phyloP scores from a whole-genome alignment of 176 grass and related monocot species.

The Phragmites australis region DNA sequence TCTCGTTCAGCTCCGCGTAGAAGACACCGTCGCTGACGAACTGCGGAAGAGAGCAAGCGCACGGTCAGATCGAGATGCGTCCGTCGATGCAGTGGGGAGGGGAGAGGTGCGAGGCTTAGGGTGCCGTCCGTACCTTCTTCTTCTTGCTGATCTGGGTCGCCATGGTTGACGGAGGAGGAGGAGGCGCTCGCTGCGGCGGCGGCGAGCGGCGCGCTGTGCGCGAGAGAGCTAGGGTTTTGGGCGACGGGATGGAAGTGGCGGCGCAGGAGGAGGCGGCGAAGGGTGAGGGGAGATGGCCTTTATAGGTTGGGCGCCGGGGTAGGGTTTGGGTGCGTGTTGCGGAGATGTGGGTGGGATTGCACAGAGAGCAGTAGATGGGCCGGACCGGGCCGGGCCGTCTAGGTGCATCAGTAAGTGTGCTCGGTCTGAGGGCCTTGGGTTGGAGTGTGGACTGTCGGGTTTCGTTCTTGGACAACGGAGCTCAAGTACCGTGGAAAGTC shows the following conservation, averaged over 20 bases:
- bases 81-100: neutral
- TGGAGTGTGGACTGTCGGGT: too few species aligned
- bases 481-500: too few species aligned
- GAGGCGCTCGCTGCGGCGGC: slow-evolving; percentile 20
- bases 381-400: too few species aligned
- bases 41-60: neutral
- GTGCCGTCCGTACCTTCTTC: slow-evolving; percentile 73
- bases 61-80: slow-evolving; percentile 27
- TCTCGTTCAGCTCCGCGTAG: slow-evolving; percentile 82
- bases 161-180: slow-evolving; percentile 46
- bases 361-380: too few species aligned
- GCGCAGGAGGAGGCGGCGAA: slow-evolving; percentile 20
- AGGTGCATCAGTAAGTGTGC: too few species aligned
- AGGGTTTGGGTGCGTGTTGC: slow-evolving; percentile 47
- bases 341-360: too few species aligned
- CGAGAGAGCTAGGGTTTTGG: slow-evolving; percentile 36
- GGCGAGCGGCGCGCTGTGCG: slow-evolving; percentile 27
- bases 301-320: slow-evolving; percentile 19
- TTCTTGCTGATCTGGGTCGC: slow-evolving; percentile 93
- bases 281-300: neutral
- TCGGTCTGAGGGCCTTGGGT: too few species aligned
- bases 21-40: slow-evolving; percentile 84
- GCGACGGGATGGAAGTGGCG: slow-evolving; percentile 26
- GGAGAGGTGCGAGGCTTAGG: neutral
- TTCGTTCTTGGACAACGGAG: too few species aligned